These are phyloP conservation scores for Mitragyna speciosa DNA, from an alignment of 257 asterid species.

Conservation along the genomic window DNA sequence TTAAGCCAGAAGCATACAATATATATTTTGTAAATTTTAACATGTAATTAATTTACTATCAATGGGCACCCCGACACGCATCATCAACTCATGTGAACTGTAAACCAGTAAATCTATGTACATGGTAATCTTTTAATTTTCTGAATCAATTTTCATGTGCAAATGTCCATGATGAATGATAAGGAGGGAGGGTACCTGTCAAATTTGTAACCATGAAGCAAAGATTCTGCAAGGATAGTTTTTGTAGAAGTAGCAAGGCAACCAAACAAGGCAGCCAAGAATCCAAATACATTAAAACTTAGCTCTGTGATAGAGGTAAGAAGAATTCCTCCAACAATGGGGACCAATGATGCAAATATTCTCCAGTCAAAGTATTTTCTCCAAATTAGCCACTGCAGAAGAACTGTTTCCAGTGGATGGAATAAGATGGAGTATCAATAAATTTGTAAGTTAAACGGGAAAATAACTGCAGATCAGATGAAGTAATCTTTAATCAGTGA, in stretches of 20 bases:
- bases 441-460: neutral
- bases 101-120: neutral
- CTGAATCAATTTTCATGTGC: neutral
- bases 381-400: slow-evolving; percentile 58
- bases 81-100: neutral
- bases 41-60: neutral
- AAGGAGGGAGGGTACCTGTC: slow-evolving; percentile 37
- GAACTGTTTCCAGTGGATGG: slow-evolving; percentile 29
- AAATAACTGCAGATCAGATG: slow-evolving; percentile 2
- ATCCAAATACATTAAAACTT: slow-evolving; percentile 44
- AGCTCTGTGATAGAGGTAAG: slow-evolving; percentile 53
- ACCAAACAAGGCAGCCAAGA: slow-evolving; percentile 53
- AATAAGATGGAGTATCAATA: slow-evolving; percentile 12
- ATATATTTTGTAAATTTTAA: neutral
- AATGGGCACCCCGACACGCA: neutral
- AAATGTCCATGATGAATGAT: neutral
- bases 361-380: slow-evolving; percentile 45
- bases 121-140: neutral
- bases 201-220: slow-evolving; percentile 50
- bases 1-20: neutral
- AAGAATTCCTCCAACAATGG: slow-evolving; percentile 58
- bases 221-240: slow-evolving; percentile 51
- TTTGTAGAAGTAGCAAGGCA: slow-evolving; percentile 55
- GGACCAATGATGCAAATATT: slow-evolving; percentile 49
- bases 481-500: neutral